Conservation (phyloP, 306 rosid species). For the Fragaria iinumae region DNA sequence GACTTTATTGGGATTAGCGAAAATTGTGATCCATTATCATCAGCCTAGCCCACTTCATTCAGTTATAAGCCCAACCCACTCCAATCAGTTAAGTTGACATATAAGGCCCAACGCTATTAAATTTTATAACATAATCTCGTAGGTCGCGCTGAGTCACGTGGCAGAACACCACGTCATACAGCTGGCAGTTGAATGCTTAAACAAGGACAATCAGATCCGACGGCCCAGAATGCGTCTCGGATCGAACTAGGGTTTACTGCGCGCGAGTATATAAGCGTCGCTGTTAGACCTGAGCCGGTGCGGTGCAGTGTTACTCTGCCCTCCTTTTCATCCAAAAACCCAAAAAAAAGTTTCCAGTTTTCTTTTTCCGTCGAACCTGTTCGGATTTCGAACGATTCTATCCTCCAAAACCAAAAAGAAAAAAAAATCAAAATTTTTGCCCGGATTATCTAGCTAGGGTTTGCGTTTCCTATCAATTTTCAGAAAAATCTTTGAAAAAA, state of each 20-base stretch:
- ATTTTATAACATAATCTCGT: neutral
- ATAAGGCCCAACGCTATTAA: neutral
- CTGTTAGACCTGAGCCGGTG: conserved; percentile 29
- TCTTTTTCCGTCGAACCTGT: neutral
- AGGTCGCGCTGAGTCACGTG: neutral
- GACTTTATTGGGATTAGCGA: no score
- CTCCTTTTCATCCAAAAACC: conserved; percentile 36
- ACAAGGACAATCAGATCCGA: conserved; percentile 7
- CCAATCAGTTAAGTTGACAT: no score
- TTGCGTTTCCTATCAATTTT: neutral
- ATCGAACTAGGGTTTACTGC: conserved; percentile 43
- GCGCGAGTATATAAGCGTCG: conserved; percentile 29
- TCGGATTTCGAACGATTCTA: conserved; percentile 16
- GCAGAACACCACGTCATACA: neutral
- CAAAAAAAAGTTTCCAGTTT: conserved; percentile 9
- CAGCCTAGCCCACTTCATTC: no score
- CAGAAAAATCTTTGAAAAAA: neutral
- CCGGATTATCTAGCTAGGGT: conserved; percentile 11
- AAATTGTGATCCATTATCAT: no score
- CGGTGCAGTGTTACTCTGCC: conserved; percentile 75
- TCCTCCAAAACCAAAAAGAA: conserved; percentile 1
- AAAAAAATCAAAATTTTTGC: neutral
- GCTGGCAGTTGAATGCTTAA: neutral
- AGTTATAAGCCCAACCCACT: neutral
- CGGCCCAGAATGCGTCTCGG: conserved; percentile 18